Evolutionary conservation across 2,329 filamentous ascomycete species (phyloP), one percentile per base, ranked within the genome.

Genomic region (Fusarium graminum): DNA sequence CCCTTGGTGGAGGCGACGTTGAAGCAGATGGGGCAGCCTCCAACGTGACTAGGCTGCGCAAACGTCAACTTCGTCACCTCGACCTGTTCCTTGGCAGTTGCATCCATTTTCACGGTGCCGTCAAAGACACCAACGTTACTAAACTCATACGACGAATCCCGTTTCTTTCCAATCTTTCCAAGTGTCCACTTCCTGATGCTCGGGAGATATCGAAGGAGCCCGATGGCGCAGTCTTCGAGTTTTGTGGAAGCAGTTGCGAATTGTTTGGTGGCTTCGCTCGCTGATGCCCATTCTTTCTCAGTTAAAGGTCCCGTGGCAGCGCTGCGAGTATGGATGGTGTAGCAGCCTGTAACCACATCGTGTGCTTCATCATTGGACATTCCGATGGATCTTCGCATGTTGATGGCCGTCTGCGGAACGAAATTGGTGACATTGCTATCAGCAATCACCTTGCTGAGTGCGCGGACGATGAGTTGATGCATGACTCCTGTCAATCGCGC

Each of bases 71-170:
- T 61, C 0, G 45, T 67, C 14, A 74, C 52, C 39, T 32, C 61
- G 29, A 43, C 54, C 10, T 29, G 25, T 13, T 36, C 30, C 4
- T 52, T 38, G 4, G 36, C 40, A 4, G 41, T 4, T 2, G 9
- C 19, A 17, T 52, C 39, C 3, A 36, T 22, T 7, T 38, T 8
- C 7, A 12, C 19, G n/a, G 28, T 17, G 10, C 52, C 53, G 10
- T 66, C 58, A 40, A 72, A 63, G 6, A 28, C 39, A 4, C 71
- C 71, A 10, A 73, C 47, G 14, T 74, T 74, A 50, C 72, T 74
- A 16, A 73, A 22, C 5, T 68, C 70, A 9, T 64, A 66, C 2
- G 72, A 74, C 17, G 59, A 62, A 16, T 73, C 72, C 32, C 72
- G 29, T 6, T 43, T 32, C 40, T 61, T 53, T 16, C 71, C 72